Base-by-base conservation (phyloP, 495 filamentous ascomycete species). In the Staphylotrichum longicolle region DNA sequence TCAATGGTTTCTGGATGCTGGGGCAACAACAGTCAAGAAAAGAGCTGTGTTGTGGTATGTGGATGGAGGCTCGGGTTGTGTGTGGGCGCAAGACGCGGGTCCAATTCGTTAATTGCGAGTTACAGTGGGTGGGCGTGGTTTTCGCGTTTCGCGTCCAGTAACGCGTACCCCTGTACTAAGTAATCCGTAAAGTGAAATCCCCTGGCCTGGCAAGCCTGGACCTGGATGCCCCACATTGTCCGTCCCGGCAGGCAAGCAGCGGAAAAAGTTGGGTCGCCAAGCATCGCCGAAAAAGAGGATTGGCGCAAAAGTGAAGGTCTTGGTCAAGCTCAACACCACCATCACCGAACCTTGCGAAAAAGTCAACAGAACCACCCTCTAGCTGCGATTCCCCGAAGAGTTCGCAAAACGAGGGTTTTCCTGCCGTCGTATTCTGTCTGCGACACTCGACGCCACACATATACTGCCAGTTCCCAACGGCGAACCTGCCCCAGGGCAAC, bases 81-180 rank as follows among this genome's bases (percentile, higher is more conserved):
- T 2, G 33, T 52, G 48, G 47, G 48, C 3, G 27, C 30, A 45
- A 15, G 15, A 41, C 35, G 42, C 33, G 59, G 59, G 33, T 41
- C 33, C 42, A 42, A 50, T 55, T 61, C 37, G 51, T 61, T 61
- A 61, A 54, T 56, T 61, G 50, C 46, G 3, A 34, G 49, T 46
- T 60, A 58, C n/a, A 63, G 60, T 62, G 62, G 66, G 63, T 52
- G 45, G 64, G 20, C 69, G 67, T 67, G 69, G 63, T 62, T 69
- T 69, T 67, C 67, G 67, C 63, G 67, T 66, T 37, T 57, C 64
- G 62, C 64, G 63, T 69, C 50, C 4, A 30, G 40, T 32, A 11
- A 64, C 69, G 65, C 67, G 67, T 27, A 51, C 44, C 54, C 63
- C 46, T 47, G 51, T 51, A 42, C 20, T 27, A 27, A 27, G 20